A percentile compares a stretch with the other conserved stretches of the same genome.
Evolutionary conservation across 202 grass and related monocot genomes (phyloP).

Genomic region (Panicum virgatum): DNA sequence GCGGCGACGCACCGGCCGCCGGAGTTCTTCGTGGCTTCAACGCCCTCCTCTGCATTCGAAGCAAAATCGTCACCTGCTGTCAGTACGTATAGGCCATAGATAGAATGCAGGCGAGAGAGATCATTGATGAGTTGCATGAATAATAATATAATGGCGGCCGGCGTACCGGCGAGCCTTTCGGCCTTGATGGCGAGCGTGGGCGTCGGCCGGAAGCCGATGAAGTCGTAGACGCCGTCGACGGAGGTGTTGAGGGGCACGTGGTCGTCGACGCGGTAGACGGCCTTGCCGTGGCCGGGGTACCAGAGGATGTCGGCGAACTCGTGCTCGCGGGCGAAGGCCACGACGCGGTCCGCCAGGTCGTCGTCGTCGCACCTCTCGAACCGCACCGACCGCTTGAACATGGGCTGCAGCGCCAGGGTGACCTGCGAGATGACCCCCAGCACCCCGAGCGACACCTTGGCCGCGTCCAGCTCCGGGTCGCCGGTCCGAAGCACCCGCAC

Average conservation of each 20-base stretch:
- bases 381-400: slow-evolving; percentile 61
- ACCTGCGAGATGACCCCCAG: slow-evolving; percentile 64
- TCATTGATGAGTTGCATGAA: too few species aligned
- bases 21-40: not conserved
- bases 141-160: too few species aligned
- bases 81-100: too few species aligned
- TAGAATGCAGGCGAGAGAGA: too few species aligned
- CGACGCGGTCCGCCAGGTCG: slow-evolving; percentile 36
- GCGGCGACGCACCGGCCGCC: slow-evolving; percentile 27
- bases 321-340: slow-evolving; percentile 28
- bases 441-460: slow-evolving; percentile 60
- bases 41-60: not conserved
- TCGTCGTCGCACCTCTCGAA: slow-evolving; percentile 28
- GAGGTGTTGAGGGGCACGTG: slow-evolving; percentile 30
- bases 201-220: slow-evolving; percentile 31
- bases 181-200: not conserved
- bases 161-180: slow-evolving; percentile 13
- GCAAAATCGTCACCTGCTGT: too few species aligned
- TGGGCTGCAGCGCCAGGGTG: slow-evolving; percentile 42
- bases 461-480: slow-evolving; percentile 50
- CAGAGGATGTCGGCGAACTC: slow-evolving; percentile 53
- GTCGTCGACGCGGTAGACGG: slow-evolving; percentile 36
- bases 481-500: slow-evolving; percentile 23
- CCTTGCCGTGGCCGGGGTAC: slow-evolving; percentile 46
- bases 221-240: slow-evolving; percentile 35